Evolutionary conservation across 371 early-diverging fungal species (phyloP).

Genomic region (Basidiobolus meristosporus): DNA sequence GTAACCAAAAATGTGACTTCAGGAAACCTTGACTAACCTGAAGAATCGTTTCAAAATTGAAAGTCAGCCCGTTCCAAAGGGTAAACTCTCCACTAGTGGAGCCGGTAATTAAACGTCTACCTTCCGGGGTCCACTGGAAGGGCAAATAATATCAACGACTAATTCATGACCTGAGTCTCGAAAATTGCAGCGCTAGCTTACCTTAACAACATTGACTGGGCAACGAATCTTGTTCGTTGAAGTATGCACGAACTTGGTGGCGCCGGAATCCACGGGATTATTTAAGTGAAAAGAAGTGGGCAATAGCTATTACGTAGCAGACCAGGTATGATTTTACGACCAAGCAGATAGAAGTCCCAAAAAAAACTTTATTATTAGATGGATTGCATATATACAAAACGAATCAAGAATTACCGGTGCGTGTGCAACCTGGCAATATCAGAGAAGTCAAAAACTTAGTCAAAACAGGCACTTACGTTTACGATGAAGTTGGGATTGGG

Average conservation of each 20-base stretch:
- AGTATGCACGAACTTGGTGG: slow-evolving; percentile 90
- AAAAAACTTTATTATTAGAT: too few species aligned
- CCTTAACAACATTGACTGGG: slow-evolving; percentile 88
- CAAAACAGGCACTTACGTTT: slow-evolving; percentile 31
- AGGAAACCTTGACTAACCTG: slow-evolving; percentile 34
- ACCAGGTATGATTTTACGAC: too few species aligned
- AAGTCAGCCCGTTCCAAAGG: slow-evolving; percentile 97
- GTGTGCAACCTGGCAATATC: slow-evolving; percentile 1
- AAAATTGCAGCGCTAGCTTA: slow-evolving; percentile 12
- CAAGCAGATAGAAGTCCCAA: too few species aligned
- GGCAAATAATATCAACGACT: neutral
- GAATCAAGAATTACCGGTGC: slow-evolving; percentile 1
- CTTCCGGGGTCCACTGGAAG: slow-evolving; percentile 94
- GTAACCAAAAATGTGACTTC: neutral
- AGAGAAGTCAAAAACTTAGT: neutral
- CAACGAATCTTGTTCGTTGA: slow-evolving; percentile 94
- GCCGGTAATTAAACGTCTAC: slow-evolving; percentile 93
- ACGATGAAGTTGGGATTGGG: slow-evolving; percentile 76
- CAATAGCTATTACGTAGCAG: slow-evolving; percentile 39
- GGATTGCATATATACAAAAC: too few species aligned
- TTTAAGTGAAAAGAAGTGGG: slow-evolving; percentile 62
- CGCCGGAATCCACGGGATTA: slow-evolving; percentile 63
- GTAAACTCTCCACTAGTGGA: slow-evolving; percentile 98
- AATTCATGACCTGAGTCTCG: too few species aligned
- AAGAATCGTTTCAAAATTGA: slow-evolving; percentile 99